A percentile compares a stretch with the other conserved stretches of the same genome.
Conservation (phyloP, 2,329 filamentous ascomycete genomes). For the Rhinocladiella similis region DNA sequence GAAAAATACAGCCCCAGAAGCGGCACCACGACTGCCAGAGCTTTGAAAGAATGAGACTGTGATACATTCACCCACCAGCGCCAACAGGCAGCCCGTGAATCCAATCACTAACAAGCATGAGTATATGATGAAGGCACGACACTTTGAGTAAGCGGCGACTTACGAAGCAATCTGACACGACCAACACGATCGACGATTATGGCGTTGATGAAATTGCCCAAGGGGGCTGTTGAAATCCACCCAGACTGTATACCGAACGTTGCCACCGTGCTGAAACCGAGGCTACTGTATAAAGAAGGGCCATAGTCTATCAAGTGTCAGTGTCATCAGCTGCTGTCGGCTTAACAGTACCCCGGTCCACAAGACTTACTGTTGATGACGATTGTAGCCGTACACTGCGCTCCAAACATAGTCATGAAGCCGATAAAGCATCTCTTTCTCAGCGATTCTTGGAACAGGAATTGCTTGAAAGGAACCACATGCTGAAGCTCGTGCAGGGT, state of each 20-base stretch:
- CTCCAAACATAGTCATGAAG: conserved; percentile 8
- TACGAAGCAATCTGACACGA: conserved; percentile 34
- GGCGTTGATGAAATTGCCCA: conserved; percentile 28
- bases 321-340: background rate
- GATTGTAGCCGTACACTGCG: conserved; percentile 5
- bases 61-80: conserved; percentile 37
- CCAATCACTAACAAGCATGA: conserved; percentile 34
- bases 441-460: conserved; percentile 9
- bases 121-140: background rate
- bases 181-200: conserved; percentile 41
- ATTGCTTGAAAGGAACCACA: background rate
- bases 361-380: conserved; percentile 8
- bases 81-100: conserved; percentile 34
- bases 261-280: conserved; percentile 17
- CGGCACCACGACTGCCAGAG: conserved; percentile 47
- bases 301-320: conserved; percentile 16
- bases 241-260: conserved; percentile 17
- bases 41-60: conserved; percentile 51
- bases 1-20: conserved; percentile 67
- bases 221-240: conserved; percentile 17
- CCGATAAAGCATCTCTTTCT: conserved; percentile 9
- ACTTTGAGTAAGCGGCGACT: background rate
- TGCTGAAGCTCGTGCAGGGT: conserved; percentile 2
- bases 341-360: background rate
- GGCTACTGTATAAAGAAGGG: conserved; percentile 12